A percentile compares a stretch with the other conserved stretches of the same genome.
Conservation (phyloP, 805 yeast genomes). For the Candida rishiriensis region DNA sequence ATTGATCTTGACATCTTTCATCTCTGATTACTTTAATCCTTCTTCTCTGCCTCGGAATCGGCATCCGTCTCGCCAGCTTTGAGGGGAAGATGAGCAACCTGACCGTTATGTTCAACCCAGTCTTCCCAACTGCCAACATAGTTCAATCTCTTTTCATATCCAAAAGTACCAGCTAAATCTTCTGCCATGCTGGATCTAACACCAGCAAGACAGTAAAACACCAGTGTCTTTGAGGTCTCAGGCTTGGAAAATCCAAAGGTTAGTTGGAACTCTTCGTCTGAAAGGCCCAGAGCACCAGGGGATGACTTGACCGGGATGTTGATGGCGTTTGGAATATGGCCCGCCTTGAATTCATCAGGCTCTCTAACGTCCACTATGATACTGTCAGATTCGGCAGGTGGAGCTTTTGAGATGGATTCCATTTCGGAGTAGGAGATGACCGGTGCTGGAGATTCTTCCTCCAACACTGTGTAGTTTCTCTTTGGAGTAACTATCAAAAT, state of each 20-base stretch:
- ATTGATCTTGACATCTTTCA: too few species aligned
- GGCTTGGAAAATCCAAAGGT: conserved; percentile 85
- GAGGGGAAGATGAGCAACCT: conserved; percentile 13
- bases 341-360: conserved; percentile 68
- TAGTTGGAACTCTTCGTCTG: conserved; percentile 74
- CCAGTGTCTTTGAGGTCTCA: conserved; percentile 57
- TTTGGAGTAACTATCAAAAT: not conserved
- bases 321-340: conserved; percentile 78
- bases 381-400: conserved; percentile 33
- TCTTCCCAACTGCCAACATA: conserved; percentile 85
- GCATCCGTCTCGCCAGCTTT: not conserved
- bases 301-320: conserved; percentile 87
- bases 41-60: conserved; percentile 6
- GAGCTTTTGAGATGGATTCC: conserved; percentile 41
- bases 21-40: not conserved
- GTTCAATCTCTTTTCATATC: conserved; percentile 79
- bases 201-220: conserved; percentile 92
- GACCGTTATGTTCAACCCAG: conserved; percentile 54
- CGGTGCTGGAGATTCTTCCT: conserved; percentile 30
- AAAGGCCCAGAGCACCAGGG: conserved; percentile 86
- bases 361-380: conserved; percentile 88
- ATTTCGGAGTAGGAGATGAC: conserved; percentile 24
- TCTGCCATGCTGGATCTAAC: conserved; percentile 88
- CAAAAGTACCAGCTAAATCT: conserved; percentile 86
- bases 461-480: conserved; percentile 24